Conservation (phyloP, 2,329 filamentous ascomycete genomes). For the Botrytis pseudocinerea region DNA sequence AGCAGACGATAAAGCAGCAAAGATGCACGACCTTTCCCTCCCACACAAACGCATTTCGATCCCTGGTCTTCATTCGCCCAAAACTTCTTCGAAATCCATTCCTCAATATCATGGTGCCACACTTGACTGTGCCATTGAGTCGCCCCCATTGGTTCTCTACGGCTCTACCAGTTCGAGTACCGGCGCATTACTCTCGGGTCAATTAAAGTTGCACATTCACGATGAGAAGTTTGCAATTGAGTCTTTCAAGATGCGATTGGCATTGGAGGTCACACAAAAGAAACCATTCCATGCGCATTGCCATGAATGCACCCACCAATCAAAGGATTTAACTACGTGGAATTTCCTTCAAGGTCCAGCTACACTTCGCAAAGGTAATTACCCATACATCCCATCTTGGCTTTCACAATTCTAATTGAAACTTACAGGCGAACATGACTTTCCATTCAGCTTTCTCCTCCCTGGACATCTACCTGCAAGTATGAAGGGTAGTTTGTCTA, state of each 20-base stretch:
- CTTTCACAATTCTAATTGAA: neutral
- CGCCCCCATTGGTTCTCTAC: constrained; percentile 67
- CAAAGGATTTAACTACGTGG: constrained; percentile 77
- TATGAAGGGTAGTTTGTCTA: constrained; percentile 70
- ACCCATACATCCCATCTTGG: neutral
- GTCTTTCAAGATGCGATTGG: constrained; percentile 70
- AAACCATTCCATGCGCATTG: constrained; percentile 81
- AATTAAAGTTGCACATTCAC: constrained; percentile 71
- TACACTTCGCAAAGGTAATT: constrained; percentile 52
- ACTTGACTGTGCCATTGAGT: constrained; percentile 53
- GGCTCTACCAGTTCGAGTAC: constrained; percentile 73
- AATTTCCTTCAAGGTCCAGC: constrained; percentile 65
- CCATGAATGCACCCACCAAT: constrained; percentile 69
- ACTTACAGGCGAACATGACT: constrained; percentile 64
- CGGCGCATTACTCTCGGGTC: constrained; percentile 82
- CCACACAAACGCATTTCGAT: constrained; percentile 38
- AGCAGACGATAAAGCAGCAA: constrained; percentile 22
- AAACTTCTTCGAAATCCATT: constrained; percentile 32
- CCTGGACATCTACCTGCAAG: constrained; percentile 83
- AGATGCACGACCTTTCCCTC: constrained; percentile 32
- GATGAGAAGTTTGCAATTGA: constrained; percentile 68
- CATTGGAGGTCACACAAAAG: constrained; percentile 72
- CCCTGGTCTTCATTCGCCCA: constrained; percentile 32
- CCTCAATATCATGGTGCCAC: constrained; percentile 31
- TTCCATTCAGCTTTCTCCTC: constrained; percentile 87